A percentile compares a stretch with the other conserved stretches of the same genome.
Conservation (phyloP, 2,329 filamentous ascomycete genomes). For the Fusarium mangiferae region DNA sequence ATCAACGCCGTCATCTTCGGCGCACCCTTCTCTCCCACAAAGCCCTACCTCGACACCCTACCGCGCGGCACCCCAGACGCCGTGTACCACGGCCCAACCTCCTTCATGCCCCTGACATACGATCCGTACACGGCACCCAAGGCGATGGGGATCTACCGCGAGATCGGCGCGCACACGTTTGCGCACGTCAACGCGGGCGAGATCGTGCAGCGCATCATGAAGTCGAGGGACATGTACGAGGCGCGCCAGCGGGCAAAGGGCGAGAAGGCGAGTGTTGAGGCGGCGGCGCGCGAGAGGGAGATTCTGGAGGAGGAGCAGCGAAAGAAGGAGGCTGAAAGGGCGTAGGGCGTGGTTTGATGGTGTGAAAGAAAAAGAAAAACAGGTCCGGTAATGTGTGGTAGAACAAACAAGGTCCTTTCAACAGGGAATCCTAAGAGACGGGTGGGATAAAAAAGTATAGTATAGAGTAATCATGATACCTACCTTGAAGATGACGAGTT, state of each 20-base stretch:
- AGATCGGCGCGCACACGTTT: constrained; percentile 82
- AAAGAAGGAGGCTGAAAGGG: constrained; percentile 56
- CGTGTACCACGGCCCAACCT: constrained; percentile 96
- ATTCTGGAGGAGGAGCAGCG: constrained; percentile 68
- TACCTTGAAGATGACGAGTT: neutral
- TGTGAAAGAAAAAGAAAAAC: neutral
- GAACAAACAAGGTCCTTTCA: constrained; percentile 32
- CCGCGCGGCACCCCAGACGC: constrained; percentile 79
- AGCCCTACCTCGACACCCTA: constrained; percentile 77
- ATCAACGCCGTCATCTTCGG: constrained; percentile 89
- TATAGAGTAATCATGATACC: constrained; percentile 32
- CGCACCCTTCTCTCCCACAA: constrained; percentile 87
- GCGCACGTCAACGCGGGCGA: constrained; percentile 89
- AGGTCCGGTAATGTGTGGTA: constrained; percentile 13
- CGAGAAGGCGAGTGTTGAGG: constrained; percentile 83
- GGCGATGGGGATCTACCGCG: constrained; percentile 82
- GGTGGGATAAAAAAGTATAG: neutral
- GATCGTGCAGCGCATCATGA: constrained; percentile 91
- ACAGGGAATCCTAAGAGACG: constrained; percentile 32
- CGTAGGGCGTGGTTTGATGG: constrained; percentile 38
- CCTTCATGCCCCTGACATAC: constrained; percentile 84
- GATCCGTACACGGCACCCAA: constrained; percentile 86
- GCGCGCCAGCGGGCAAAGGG: constrained; percentile 91
- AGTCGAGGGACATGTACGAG: constrained; percentile 87
- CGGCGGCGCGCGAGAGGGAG: constrained; percentile 70